Conservation (phyloP, 2,329 filamentous ascomycete species). For the Fusarium phyllophilum region DNA sequence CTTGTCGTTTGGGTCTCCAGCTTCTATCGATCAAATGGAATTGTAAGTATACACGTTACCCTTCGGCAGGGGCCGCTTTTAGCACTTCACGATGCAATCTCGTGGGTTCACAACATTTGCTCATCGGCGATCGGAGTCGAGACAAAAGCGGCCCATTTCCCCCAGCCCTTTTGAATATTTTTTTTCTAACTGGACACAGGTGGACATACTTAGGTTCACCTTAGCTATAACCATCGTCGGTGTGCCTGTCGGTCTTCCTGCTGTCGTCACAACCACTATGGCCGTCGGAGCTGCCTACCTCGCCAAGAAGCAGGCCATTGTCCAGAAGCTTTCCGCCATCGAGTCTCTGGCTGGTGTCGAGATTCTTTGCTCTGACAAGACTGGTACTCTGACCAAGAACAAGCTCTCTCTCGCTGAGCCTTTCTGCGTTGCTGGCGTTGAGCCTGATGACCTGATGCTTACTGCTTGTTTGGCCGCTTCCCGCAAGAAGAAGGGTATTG, state of each 20-base stretch:
- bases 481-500: constrained; percentile 95
- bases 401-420: constrained; percentile 89
- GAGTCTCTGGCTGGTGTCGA: constrained; percentile 93
- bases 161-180: too few relatives aligned
- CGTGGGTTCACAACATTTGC: too few relatives aligned
- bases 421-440: constrained; percentile 83
- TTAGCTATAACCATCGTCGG: constrained; percentile 91
- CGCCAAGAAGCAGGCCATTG: constrained; percentile 91
- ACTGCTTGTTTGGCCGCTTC: constrained; percentile 90
- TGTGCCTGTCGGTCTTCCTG: constrained; percentile 92
- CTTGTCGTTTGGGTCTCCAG: constrained; percentile 86
- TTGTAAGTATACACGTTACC: constrained; percentile 58
- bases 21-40: constrained; percentile 87
- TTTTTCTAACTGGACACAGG: too few relatives aligned
- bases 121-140: too few relatives aligned
- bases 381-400: constrained; percentile 93
- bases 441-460: constrained; percentile 89
- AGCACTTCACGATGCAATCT: too few relatives aligned
- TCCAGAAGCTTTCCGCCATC: constrained; percentile 91
- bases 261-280: constrained; percentile 95
- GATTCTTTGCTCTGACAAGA: constrained; percentile 95
- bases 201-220: constrained; percentile 81
- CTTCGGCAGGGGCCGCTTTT: too few relatives aligned
- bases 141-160: too few relatives aligned
- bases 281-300: constrained; percentile 92